Base-by-base conservation (phyloP, 148 eudicot genomes). In the Camellia granthamiana region DNA sequence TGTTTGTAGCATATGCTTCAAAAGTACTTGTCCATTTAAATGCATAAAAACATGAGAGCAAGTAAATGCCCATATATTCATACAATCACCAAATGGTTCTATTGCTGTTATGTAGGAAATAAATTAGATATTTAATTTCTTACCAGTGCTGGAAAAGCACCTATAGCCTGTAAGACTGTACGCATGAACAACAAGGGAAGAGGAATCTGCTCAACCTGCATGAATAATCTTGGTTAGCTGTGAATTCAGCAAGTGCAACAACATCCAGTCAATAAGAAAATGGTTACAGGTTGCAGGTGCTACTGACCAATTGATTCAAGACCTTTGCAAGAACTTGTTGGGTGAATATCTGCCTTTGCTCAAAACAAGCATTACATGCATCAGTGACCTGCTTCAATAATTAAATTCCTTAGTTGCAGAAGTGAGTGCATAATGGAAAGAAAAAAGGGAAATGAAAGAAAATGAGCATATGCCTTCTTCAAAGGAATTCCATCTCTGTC, bases 171-270 rank as follows among this genome's bases (percentile, higher is more conserved):
- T 78, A 96, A 84, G 52, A 96, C 99, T 70, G 99, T 93, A 14
- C 99, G 92, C 99, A 96, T 96, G 86, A 96, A 96, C 77, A 96
- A 78, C 59, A 96, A 75, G 19, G 99, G 98, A 76, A 92, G 97
- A 79, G 99, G 99, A 87, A 91, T 96, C 87, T 93, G 99, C 84
- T 92, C 98, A 85, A 96, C 99, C 99, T 96, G 90, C 56, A 86
- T 41, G 75, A 47, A 72, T 30, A 73, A 62, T 67, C 41, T 19
- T 64, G 5, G 16, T 49, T 18, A 69, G 49, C 68, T 72, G 69
- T 13, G 55, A 54, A 83, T 73, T 75, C 65, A 13, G 70, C 13
- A 47, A 21, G 66, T 15, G 18, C 5, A 46, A 18, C 30, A 68
- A 55, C 21, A 5, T 60, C 75, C 73, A 59, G 8, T 46, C 54